Conservation (phyloP, 371 early-diverging fungal species). For the Smittium culicis region DNA sequence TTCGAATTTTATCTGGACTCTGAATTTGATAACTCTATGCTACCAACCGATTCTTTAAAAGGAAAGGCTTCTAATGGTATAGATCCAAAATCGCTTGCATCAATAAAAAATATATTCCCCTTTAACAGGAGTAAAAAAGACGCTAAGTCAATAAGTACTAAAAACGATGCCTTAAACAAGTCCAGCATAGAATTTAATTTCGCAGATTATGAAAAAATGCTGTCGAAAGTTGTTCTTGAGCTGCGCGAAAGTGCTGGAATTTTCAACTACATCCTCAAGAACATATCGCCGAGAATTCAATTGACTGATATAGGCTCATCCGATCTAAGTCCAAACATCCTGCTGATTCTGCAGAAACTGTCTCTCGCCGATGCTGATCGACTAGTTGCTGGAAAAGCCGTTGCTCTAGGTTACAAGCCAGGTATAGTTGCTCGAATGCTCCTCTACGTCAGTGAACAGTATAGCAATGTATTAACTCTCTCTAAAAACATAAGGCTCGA, state of each 20-base stretch:
- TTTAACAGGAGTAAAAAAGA: constrained; percentile 25
- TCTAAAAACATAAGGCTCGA: constrained; percentile 23
- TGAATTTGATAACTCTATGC: not conserved
- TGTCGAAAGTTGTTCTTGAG: constrained; percentile 24
- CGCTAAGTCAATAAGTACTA: constrained; percentile 22
- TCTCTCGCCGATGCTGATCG: constrained; percentile 32
- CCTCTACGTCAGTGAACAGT: constrained; percentile 29
- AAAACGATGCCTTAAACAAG: constrained; percentile 26
- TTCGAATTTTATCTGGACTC: constrained; percentile 2
- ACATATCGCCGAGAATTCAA: constrained; percentile 18
- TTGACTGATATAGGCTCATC: constrained; percentile 20
- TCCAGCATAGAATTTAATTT: constrained; percentile 26
- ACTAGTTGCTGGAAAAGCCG: constrained; percentile 28
- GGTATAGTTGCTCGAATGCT: constrained; percentile 25
- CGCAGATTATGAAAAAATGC: not conserved
- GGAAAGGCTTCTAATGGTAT: not conserved
- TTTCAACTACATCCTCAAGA: constrained; percentile 22
- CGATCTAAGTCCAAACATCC: constrained; percentile 26
- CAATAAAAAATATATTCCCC: constrained; percentile 2
- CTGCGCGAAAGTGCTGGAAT: constrained; percentile 31
- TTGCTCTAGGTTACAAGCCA: constrained; percentile 23
- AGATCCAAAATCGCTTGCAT: not conserved
- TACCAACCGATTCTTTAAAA: not conserved
- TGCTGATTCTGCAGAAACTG: constrained; percentile 30
- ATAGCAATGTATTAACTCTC: constrained; percentile 18